Evolutionary conservation across 2,329 filamentous ascomycete genomes (phyloP).

Genomic region (Xylariaceae sp.): DNA sequence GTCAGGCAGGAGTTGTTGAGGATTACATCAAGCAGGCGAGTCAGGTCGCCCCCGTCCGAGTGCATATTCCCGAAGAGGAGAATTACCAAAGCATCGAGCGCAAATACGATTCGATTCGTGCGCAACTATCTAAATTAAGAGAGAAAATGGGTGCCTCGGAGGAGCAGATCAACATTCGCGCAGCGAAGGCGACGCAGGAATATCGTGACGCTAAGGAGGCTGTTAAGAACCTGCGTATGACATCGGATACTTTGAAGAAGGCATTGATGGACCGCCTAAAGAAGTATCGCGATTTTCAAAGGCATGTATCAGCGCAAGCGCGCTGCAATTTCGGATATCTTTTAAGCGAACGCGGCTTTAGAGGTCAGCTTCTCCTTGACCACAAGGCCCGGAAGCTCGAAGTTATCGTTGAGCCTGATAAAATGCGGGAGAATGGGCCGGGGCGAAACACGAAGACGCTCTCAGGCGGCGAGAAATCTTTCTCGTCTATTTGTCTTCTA

Average conservation of each 20-base stretch:
- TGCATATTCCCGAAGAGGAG: slow-evolving; percentile 61
- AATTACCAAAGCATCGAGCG: slow-evolving; percentile 53
- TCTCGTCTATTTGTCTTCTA: slow-evolving; percentile 91
- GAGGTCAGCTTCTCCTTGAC: slow-evolving; percentile 74
- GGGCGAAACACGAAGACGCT: slow-evolving; percentile 87
- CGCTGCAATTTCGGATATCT: slow-evolving; percentile 84
- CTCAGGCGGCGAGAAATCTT: slow-evolving; percentile 95
- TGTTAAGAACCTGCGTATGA: slow-evolving; percentile 42
- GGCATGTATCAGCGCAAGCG: slow-evolving; percentile 78
- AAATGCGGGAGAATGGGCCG: slow-evolving; percentile 62
- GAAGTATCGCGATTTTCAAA: slow-evolving; percentile 78
- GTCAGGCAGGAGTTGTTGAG: slow-evolving; percentile 45
- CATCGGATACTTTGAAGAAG: slow-evolving; percentile 44
- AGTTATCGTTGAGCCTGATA: slow-evolving; percentile 68
- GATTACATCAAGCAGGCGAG: slow-evolving; percentile 54
- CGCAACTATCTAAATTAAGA: slow-evolving; percentile 56
- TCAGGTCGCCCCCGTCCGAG: slow-evolving; percentile 50
- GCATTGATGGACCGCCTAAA: slow-evolving; percentile 65
- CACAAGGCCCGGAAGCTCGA: slow-evolving; percentile 71
- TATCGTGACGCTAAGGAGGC: slow-evolving; percentile 41
- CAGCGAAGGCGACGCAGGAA: slow-evolving; percentile 39
- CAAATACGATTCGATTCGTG: slow-evolving; percentile 51
- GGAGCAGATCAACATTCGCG: slow-evolving; percentile 56
- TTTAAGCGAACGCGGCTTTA: slow-evolving; percentile 82
- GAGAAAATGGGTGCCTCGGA: slow-evolving; percentile 59